Evolutionary conservation across 768 basidiomycete species (phyloP), one percentile per base, ranked within the genome.

Genomic region (Leucosporidium creatinivorum): DNA sequence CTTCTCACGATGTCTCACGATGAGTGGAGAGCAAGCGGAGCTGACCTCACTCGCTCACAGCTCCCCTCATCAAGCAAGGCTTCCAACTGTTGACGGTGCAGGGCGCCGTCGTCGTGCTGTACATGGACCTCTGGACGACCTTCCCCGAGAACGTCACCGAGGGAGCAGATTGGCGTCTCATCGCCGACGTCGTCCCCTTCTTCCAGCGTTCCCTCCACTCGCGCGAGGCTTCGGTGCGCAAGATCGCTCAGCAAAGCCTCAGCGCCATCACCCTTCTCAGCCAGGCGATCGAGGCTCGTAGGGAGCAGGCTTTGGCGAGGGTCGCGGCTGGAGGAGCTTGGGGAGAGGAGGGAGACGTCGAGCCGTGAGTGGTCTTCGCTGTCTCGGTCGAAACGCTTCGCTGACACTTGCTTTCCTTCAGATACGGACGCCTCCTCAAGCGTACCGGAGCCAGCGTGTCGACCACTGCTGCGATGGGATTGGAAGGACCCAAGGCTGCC

Each of bases 91-190:
- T 50, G 13, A 23, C 19, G 9, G 30, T 62, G 31, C 62, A 63
- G 33, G 55, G 52, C n/a, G 51, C 62, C 44, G 54, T 63, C 62
- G 62, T 63, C 52, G 62, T 63, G 21, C 52, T 63, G 28, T 67
- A 61, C 48, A 50, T 50, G 48, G 39, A 44, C 17, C 31, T 67
- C 25, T 67, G 65, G 65, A 54, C 21, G 25, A 28, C 48, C 48
- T 52, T 26, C 21, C 39, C 33, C 25, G 57, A 47, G n/a, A 36
- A 28, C 36, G n/a, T 52, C 12, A 26, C 36, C 5, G 47, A 25
- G 18, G 36, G 30, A 48, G 54, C 28, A 15, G 66, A 67, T 33
- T 15, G 58, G 33, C n/a, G 25, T n/a, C 31, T 44, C 26, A 67
- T 67, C 60, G n/a, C 36, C 5, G 30, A 50, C 18, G 25, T 31